These are phyloP conservation scores for Arabidopsis hybrid DNA, from an alignment of 441 rosid species.

Conservation along the genomic window DNA sequence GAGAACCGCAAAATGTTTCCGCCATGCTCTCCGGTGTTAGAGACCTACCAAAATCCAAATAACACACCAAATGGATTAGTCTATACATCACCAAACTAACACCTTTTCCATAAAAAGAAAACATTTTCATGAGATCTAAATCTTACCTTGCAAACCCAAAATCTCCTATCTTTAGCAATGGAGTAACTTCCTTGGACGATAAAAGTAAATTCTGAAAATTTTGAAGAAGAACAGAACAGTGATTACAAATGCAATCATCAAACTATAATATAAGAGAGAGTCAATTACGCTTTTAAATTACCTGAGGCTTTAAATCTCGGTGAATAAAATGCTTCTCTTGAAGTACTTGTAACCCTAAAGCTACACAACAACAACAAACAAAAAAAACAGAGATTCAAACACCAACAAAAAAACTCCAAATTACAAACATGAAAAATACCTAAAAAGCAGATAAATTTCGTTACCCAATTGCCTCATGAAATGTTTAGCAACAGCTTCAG, in stretches of 20 bases:
- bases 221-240: slow-evolving; percentile 25
- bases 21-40: slow-evolving; percentile 72
- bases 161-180: slow-evolving; percentile 82
- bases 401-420: neutral
- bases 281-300: slow-evolving; percentile 11
- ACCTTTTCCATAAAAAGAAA: slow-evolving; percentile 10
- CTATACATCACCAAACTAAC: neutral
- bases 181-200: slow-evolving; percentile 60
- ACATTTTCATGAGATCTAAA: slow-evolving; percentile 4
- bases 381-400: slow-evolving; percentile 19
- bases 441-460: neutral
- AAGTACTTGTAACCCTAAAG: slow-evolving; percentile 86
- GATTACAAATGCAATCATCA: neutral
- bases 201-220: slow-evolving; percentile 73
- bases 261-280: slow-evolving; percentile 1
- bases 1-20: slow-evolving; percentile 84
- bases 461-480: slow-evolving; percentile 84
- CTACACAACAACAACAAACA: slow-evolving; percentile 48
- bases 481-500: slow-evolving; percentile 77
- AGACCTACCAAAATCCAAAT: slow-evolving; percentile 51
- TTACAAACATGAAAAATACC: neutral
- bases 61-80: slow-evolving; percentile 5
- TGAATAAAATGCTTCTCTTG: slow-evolving; percentile 83
- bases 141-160: slow-evolving; percentile 90
- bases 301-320: slow-evolving; percentile 92